Percentiles rank a stretch among this genome's conserved stretches.
phyloP scores from a whole-genome alignment of 2,329 filamentous ascomycete genomes.

The Claviceps arundinis region DNA sequence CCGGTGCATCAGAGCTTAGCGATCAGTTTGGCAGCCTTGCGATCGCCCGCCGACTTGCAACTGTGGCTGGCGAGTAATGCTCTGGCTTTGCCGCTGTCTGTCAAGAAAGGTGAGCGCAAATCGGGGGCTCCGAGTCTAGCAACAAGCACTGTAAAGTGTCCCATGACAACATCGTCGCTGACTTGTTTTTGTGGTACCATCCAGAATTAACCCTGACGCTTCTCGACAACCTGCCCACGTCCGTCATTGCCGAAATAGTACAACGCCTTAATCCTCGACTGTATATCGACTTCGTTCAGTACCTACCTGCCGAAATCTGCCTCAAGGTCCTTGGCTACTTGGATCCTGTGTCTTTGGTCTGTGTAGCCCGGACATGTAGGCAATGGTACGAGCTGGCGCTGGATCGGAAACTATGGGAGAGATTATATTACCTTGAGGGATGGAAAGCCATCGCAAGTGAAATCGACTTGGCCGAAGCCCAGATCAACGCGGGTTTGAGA shows the following conservation, averaged over 20 bases:
- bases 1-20: constrained; percentile 20
- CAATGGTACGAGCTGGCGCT: constrained; percentile 71
- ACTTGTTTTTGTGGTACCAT: neutral
- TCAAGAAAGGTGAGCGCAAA: constrained; percentile 23
- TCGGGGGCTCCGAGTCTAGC: neutral
- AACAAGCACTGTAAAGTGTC: neutral
- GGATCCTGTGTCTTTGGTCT: constrained; percentile 65
- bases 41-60: constrained; percentile 30
- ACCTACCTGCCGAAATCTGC: constrained; percentile 81
- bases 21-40: constrained; percentile 20
- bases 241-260: constrained; percentile 67
- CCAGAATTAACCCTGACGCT: constrained; percentile 70
- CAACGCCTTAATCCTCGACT: constrained; percentile 68
- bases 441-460: constrained; percentile 62
- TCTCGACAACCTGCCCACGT: constrained; percentile 65
- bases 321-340: constrained; percentile 81
- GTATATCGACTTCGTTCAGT: constrained; percentile 81
- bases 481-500: constrained; percentile 32
- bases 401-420: constrained; percentile 78
- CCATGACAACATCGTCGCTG: constrained; percentile 8
- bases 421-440: constrained; percentile 70
- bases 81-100: constrained; percentile 32
- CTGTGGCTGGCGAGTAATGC: constrained; percentile 38
- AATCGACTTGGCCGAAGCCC: constrained; percentile 52
- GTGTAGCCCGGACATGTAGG: constrained; percentile 64